Percentiles rank a stretch among this genome's conserved stretches.
These are phyloP conservation scores for Kwoniella sp. DNA, from an alignment of 768 basidiomycete genomes.

Conservation along the genomic window DNA sequence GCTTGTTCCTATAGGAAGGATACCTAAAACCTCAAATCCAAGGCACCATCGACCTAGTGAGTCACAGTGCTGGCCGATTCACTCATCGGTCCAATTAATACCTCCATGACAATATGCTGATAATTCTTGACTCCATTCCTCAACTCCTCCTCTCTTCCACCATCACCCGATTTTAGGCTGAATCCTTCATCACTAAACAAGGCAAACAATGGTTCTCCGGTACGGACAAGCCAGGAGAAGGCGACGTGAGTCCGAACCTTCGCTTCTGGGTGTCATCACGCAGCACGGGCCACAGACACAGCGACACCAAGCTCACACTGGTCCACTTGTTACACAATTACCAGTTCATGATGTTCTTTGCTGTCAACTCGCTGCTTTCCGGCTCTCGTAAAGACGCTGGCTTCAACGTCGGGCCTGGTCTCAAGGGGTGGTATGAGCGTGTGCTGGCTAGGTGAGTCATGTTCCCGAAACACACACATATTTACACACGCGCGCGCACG, in stretches of 20 bases:
- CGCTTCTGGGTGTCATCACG: background rate
- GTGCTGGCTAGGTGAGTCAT: conserved; percentile 41
- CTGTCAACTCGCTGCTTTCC: conserved; percentile 39
- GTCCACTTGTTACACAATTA: no score
- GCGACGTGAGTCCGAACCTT: conserved; percentile 40
- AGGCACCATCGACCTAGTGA: conserved; percentile 19
- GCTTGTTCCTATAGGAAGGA: conserved; percentile 6
- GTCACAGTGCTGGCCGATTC: background rate
- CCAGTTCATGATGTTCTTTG: conserved; percentile 53
- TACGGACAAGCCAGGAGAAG: conserved; percentile 41
- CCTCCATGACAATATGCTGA: no score
- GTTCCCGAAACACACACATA: background rate
- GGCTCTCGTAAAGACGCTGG: conserved; percentile 32
- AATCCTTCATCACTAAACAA: conserved; percentile 38
- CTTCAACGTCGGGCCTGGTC: conserved; percentile 30
- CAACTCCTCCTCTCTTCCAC: no score
- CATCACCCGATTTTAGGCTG: conserved; percentile 32
- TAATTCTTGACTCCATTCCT: no score
- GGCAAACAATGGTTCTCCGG: conserved; percentile 43
- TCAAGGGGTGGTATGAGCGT: conserved; percentile 39
- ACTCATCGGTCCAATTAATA: no score
- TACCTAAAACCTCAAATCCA: conserved; percentile 25
- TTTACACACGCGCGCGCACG: no score
- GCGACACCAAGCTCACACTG: no score
- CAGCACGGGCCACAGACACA: background rate